These are phyloP conservation scores for Thalassiosira livingstoniorum DNA, from an alignment of 352 stramenopile species.

Conservation along the genomic window DNA sequence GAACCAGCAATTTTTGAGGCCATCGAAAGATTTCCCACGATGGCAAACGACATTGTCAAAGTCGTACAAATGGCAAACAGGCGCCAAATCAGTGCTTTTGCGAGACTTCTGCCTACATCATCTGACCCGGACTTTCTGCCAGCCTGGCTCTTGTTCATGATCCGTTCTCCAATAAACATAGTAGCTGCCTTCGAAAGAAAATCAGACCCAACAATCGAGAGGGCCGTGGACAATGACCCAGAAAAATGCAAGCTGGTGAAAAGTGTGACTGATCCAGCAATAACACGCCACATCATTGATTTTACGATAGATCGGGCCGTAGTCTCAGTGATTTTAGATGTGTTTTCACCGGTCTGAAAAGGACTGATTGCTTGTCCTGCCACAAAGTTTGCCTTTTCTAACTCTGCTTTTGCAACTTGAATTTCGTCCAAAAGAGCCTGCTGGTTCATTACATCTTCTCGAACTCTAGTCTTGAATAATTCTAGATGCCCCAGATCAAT, in stretches of 20 bases:
- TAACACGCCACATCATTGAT: conserved; percentile 82
- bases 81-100: conserved; percentile 85
- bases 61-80: conserved; percentile 86
- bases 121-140: conserved; percentile 73
- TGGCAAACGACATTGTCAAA: conserved; percentile 79
- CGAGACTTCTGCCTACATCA: conserved; percentile 70
- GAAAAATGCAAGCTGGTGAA: conserved; percentile 80
- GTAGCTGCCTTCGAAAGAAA: conserved; percentile 86
- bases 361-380: conserved; percentile 71
- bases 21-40: conserved; percentile 80
- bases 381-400: conserved; percentile 64
- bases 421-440: conserved; percentile 60
- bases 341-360: conserved; percentile 39
- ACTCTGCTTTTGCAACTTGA: conserved; percentile 51
- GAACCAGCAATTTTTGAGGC: conserved; percentile 81
- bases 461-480: too few relatives aligned
- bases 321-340: conserved; percentile 70
- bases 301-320: conserved; percentile 79
- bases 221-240: conserved; percentile 70
- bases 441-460: conserved; percentile 60
- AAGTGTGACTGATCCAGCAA: conserved; percentile 84
- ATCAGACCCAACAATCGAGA: conserved; percentile 85
- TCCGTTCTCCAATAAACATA: conserved; percentile 85
- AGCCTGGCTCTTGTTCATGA: conserved; percentile 85
- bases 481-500: too few relatives aligned